Evolutionary conservation across 106 monocot genomes (phyloP).

Genomic region (Iris macrosiphon): DNA sequence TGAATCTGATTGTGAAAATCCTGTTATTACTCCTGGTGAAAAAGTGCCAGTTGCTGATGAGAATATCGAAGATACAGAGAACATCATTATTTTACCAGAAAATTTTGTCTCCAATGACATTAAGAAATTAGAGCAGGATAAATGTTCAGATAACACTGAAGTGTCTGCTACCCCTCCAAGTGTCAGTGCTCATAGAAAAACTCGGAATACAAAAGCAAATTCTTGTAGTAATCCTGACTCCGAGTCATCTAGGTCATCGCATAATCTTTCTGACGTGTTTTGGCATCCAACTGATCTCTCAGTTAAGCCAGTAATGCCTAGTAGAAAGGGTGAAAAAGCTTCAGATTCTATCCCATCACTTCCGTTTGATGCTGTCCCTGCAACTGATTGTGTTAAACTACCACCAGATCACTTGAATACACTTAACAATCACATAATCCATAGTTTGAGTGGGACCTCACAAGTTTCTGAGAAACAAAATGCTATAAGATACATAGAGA

Average conservation of each 20-base stretch:
- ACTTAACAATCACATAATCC: conserved; percentile 46
- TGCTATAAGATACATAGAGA: conserved; percentile 63
- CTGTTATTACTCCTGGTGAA: conserved; percentile 17
- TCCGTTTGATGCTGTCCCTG: conserved; percentile 52
- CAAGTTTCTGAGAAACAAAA: conserved; percentile 47
- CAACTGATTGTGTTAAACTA: conserved; percentile 71
- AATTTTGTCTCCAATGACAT: conserved; percentile 20
- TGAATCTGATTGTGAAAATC: conserved; percentile 50
- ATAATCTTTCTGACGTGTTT: conserved; percentile 32
- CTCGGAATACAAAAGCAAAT: conserved; percentile 19
- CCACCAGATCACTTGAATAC: conserved; percentile 40
- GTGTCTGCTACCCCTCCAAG: conserved; percentile 34
- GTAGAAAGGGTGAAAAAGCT: conserved; percentile 55
- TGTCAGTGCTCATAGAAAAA: conserved; percentile 22
- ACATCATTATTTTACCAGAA: conserved; percentile 3
- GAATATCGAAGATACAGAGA: conserved; percentile 20
- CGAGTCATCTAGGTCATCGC: conserved; percentile 11
- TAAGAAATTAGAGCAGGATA: conserved; percentile 26
- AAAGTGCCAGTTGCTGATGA: conserved; percentile 9
- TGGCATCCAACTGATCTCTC: conserved; percentile 84
- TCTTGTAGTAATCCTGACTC: conserved; percentile 23
- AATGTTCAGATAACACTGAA: conserved; percentile 27
- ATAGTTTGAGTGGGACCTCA: conserved; percentile 42
- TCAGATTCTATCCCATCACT: conserved; percentile 33
- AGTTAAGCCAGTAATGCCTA: conserved; percentile 83